phyloP scores from a whole-genome alignment of 1,284 basidiomycete genomes.

The Ceratobasidium sp. region DNA sequence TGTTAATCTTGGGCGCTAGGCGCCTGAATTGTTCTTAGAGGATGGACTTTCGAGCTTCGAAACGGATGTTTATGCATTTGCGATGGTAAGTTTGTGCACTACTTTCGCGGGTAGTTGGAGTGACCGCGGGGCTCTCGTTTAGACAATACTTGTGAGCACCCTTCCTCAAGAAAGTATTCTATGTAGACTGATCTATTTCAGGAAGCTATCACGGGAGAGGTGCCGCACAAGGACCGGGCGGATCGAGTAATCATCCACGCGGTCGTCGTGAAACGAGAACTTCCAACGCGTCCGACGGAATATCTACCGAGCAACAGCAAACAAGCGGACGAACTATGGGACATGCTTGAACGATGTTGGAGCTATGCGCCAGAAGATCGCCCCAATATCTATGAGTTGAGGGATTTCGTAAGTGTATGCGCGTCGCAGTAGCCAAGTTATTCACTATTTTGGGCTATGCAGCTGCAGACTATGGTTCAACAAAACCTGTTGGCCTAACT shows the following conservation, averaged over 20 bases:
- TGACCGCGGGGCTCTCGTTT: not conserved
- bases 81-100: slow-evolving; percentile 12
- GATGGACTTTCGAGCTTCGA: slow-evolving; percentile 23
- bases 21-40: slow-evolving; percentile 33
- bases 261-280: slow-evolving; percentile 9
- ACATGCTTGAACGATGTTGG: slow-evolving; percentile 35
- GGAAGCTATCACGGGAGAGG: slow-evolving; percentile 37
- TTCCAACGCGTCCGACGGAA: slow-evolving; percentile 11
- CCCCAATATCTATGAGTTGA: slow-evolving; percentile 6
- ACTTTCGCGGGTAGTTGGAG: not conserved
- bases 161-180: not conserved
- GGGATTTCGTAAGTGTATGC: slow-evolving; percentile 31
- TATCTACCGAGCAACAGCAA: slow-evolving; percentile 2
- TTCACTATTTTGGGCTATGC: not conserved
- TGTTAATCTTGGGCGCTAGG: slow-evolving; percentile 1
- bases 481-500: too few species aligned
- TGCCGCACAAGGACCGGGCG: slow-evolving; percentile 32
- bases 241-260: slow-evolving; percentile 26
- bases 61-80: slow-evolving; percentile 36
- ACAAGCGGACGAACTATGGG: slow-evolving; percentile 27
- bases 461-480: not conserved
- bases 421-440: not conserved
- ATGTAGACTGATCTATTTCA: not conserved
- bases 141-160: slow-evolving; percentile 30
- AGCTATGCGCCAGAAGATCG: slow-evolving; percentile 18